Base-by-base conservation (phyloP, 2,329 filamentous ascomycete species). In the Penicillium sp. region DNA sequence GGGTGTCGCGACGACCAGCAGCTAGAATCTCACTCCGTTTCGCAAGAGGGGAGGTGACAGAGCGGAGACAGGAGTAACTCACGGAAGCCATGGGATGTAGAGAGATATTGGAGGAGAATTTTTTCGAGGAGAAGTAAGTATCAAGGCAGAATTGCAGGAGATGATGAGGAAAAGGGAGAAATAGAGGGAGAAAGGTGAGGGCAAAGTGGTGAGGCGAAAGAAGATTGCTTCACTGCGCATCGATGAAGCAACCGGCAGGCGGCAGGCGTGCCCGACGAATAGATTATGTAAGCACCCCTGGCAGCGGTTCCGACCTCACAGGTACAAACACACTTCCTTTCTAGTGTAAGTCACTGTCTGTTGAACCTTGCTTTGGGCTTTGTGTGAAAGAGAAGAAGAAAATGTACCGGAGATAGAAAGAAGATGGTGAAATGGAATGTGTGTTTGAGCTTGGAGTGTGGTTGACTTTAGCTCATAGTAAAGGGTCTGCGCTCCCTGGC, bases 21-120 rank as follows among this genome's bases (percentile, higher is more conserved):
- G 53, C 53, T 32, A 32, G 52, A 38, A 45, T 53, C 43, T 28
- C 51, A 48, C 53, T 42, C 40, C 34, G 44, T 40, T 37, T 40
- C 44, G 49, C 49, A 51, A 46, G 45, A 54, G 53, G 49, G 50
- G 53, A 53, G 37, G 46, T 34, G 48, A 25, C 32, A 40, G 41
- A 47, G 49, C 47, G 38, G 45, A 44, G 29, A 44, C 37, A 44
- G 45, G 52, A 54, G 48, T 33, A 37, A 72, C 72, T 63, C 64
- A 75, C 72, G 64, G 72, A 74, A 73, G 72, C 72, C 72, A 75
- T 75, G 65, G 54, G 61, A 58, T 28, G 33, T 32, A 18, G 11
- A 53, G 49, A 43, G 47, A 44, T 41, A 36, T 37, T 33, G 24
- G 47, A 49, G 51, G 35, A 42, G 39, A 41, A 12, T 36, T 5